A percentile compares a stretch with the other conserved stretches of the same genome.
Evolutionary conservation across 495 filamentous ascomycete species (phyloP).

Genomic region (Aspergillus carlsbadensis): DNA sequence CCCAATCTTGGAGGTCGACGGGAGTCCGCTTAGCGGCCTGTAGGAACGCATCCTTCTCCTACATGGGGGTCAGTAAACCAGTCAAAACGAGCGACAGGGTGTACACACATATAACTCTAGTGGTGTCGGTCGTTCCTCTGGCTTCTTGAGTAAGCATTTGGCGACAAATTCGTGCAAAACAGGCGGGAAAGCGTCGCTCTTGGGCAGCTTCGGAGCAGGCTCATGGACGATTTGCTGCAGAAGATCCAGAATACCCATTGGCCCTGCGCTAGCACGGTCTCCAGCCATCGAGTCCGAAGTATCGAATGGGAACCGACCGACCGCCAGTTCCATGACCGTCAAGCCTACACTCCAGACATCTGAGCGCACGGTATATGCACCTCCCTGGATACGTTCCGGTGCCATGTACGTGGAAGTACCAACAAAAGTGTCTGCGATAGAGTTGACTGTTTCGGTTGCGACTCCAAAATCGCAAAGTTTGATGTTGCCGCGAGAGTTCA

Average conservation of each 20-base stretch:
- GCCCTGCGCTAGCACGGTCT: conserved; percentile 65
- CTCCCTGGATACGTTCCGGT: conserved; percentile 93
- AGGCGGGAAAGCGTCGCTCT: conserved; percentile 93
- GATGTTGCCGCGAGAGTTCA: conserved; percentile 91
- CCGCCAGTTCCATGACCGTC: conserved; percentile 92
- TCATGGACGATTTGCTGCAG: conserved; percentile 98
- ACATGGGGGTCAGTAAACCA: conserved; percentile 15
- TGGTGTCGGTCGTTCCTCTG: conserved; percentile 85
- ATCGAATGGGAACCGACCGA: conserved; percentile 93
- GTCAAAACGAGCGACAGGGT: not conserved
- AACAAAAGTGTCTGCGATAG: conserved; percentile 95
- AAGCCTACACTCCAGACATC: conserved; percentile 99
- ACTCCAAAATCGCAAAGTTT: conserved; percentile 99
- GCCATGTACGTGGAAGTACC: conserved; percentile 99
- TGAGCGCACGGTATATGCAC: conserved; percentile 95
- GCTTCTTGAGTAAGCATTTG: conserved; percentile 87
- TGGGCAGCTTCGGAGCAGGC: conserved; percentile 86
- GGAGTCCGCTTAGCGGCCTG: conserved; percentile 92
- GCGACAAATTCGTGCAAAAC: conserved; percentile 96
- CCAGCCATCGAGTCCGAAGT: conserved; percentile 71
- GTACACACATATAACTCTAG: conserved; percentile 67
- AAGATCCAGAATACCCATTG: conserved; percentile 92
- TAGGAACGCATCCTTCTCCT: conserved; percentile 92
- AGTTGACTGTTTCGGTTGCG: conserved; percentile 93
- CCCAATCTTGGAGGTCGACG: conserved; percentile 87